Evolutionary conservation across 2,329 filamentous ascomycete genomes (phyloP), one percentile per base, ranked within the genome.

Genomic region (Aspergillus sp.): DNA sequence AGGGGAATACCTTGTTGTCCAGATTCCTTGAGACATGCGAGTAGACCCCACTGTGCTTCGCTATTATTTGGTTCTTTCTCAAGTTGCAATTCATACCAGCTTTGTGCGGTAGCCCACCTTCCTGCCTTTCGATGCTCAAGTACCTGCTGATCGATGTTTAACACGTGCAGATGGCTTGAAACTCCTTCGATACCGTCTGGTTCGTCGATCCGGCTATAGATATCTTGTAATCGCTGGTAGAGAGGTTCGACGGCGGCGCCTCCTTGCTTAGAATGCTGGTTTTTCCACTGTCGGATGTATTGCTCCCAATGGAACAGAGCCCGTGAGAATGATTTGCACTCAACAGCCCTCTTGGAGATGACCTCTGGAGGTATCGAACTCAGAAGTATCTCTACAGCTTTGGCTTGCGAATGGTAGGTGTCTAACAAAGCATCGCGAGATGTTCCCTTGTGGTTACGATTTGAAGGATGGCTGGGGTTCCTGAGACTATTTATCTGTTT

Each of bases 131-230:
- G 87, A 77, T 99, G 92, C 68, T 96, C 92, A 58, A 97, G 82
- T 32, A 97, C 90, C 73, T 98, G 93, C 73, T 97, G 94, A 62
- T 96, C 90, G 53, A 97, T 89, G 66, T 96, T 91, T n/a, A 98
- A 81, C 10, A 92, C 87, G 60, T 90, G 89, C 3, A 98, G 81
- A 72, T 95, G 90, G 19, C 92, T 88, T 1, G 94, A 96, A 62
- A 99, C 94, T 2, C 95, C 95, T 72, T 98, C 93, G 36, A 99
- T 88, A 1, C 94, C 93, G 75, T 99, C 95, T 0, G 95, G 96
- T 69, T 99, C 95, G 70, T 99, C 95, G 62, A 99, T 98, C 68
- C 97, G 90, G 1, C 92, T 91, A 75, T 99, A 99, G 17, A 99
- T 96, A 56, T 94, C 88, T 71, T 98, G 94, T 23, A 99, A 80